Base-by-base conservation (phyloP, 345 rosid species). In the Heritiera fomes region DNA sequence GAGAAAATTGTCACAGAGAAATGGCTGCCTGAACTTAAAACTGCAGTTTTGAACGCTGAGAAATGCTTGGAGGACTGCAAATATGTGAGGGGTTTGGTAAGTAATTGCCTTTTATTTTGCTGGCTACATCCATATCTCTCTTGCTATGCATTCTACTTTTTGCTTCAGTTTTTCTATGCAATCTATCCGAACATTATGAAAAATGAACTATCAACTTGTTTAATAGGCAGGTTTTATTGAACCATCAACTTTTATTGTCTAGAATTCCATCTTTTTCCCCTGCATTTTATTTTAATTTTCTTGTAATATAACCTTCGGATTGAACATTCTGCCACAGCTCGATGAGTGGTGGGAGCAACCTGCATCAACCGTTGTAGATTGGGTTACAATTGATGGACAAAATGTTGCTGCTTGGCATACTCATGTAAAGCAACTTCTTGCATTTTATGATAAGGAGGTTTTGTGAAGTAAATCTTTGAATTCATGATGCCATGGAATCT, bases 261-360 rank as follows among this genome's bases (percentile, higher is more conserved):
- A 69, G 17, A 68, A 28, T 17, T 72, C 64, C 45, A 60, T 28
- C 18, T 59, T 73, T 40, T 17, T 76, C n/a, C 28, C 40, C 23
- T 46, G 14, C 34, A 34, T 30, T 63, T 47, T 69, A 2, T 53
- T 32, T 71, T 32, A 45, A 43, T 73, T 17, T 65, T 63, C 11
- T 38, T 77, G 73, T 64, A 8, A 69, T 50, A 13, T 15, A 74
- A 69, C 62, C 56, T 72, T 5, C 10, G 46, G 69, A 52, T n/a
- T 73, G 6, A 17, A 76, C 68, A 63, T 65, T 60, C 2, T 50
- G 79, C 76, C 82, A 89, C 90, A 92, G 98, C 88, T 95, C 43
- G 91, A 93, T 32, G 97, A 92, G 78, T 95, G 98, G 94, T 95
- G 98, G 98, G 95, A 93, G 84, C 98, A 93, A 78, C 98, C 98